phyloP scores from a whole-genome alignment of 257 asterid species.

The Thymus quinquecostatus region DNA sequence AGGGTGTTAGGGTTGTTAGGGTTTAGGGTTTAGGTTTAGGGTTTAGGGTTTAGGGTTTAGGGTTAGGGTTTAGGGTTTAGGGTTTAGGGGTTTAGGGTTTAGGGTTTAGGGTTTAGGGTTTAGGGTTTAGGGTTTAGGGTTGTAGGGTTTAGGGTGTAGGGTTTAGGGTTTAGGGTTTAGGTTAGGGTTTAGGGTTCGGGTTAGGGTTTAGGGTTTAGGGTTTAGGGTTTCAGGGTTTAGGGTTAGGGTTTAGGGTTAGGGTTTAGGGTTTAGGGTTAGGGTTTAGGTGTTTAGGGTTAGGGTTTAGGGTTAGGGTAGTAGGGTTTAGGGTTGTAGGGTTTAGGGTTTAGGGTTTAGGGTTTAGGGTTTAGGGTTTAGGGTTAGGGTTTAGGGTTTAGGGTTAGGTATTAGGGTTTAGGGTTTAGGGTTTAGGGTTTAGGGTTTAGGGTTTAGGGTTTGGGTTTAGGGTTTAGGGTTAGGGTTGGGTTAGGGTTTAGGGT shows the following conservation, averaged over 20 bases:
- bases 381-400: not conserved
- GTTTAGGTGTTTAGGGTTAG: not conserved
- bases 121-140: too few relatives aligned
- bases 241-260: not conserved
- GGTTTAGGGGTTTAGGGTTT: too few relatives aligned
- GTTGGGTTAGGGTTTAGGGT: conserved; percentile 39
- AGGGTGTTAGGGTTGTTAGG: too few relatives aligned
- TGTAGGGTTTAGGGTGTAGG: too few relatives aligned
- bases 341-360: too few relatives aligned
- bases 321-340: too few relatives aligned
- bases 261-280: not conserved
- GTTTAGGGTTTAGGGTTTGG: conserved; percentile 20
- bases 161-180: too few relatives aligned
- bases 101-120: too few relatives aligned
- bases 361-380: not conserved
- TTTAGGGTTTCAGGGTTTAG: not conserved
- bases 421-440: not conserved
- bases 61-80: not conserved
- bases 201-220: too few relatives aligned
- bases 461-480: conserved; percentile 34
- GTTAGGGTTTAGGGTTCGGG: too few relatives aligned
- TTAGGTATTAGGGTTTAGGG: not conserved
- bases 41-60: not conserved
- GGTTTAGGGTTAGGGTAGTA: not conserved
- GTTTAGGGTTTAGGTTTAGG: not conserved